Evolutionary conservation across 495 filamentous ascomycete genomes (phyloP).

Genomic region (Aspergillus hancockii): DNA sequence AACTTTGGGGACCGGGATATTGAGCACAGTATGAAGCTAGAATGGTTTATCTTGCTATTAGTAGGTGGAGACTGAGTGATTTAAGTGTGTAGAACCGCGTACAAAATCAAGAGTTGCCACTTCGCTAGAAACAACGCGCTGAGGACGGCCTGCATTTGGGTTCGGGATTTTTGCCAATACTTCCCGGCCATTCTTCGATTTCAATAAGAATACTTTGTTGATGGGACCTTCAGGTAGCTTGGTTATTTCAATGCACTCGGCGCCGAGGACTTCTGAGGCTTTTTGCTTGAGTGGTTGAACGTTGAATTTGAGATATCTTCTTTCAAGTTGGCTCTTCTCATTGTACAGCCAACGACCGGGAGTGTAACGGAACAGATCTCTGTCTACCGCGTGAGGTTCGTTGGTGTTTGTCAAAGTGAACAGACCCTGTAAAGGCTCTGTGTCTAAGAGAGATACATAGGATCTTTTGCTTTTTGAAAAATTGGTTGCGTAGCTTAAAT

Average conservation of each 20-base stretch:
- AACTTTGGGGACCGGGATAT: constrained; percentile 17
- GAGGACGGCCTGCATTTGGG: constrained; percentile 29
- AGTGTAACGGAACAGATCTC: constrained; percentile 10
- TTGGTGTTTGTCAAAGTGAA: too few relatives aligned
- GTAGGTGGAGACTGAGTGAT: background rate
- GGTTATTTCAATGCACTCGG: constrained; percentile 8
- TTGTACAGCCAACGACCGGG: constrained; percentile 10
- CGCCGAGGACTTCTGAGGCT: background rate
- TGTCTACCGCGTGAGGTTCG: too few relatives aligned
- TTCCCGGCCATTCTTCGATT: constrained; percentile 28
- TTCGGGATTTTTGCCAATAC: constrained; percentile 40
- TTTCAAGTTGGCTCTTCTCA: constrained; percentile 8
- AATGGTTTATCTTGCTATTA: background rate
- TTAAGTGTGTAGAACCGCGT: background rate
- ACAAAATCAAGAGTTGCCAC: constrained; percentile 42
- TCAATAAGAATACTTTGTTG: constrained; percentile 40
- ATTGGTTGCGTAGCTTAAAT: too few relatives aligned
- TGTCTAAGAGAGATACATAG: too few relatives aligned
- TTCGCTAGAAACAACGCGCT: constrained; percentile 34
- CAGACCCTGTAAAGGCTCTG: too few relatives aligned
- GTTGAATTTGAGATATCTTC: constrained; percentile 9
- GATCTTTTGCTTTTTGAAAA: too few relatives aligned
- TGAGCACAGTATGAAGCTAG: constrained; percentile 15
- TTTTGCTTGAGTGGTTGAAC: background rate
- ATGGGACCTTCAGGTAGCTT: constrained; percentile 34